Conservation (phyloP, 2,329 filamentous ascomycete species). For the Pseudogymnoascus sp. region DNA sequence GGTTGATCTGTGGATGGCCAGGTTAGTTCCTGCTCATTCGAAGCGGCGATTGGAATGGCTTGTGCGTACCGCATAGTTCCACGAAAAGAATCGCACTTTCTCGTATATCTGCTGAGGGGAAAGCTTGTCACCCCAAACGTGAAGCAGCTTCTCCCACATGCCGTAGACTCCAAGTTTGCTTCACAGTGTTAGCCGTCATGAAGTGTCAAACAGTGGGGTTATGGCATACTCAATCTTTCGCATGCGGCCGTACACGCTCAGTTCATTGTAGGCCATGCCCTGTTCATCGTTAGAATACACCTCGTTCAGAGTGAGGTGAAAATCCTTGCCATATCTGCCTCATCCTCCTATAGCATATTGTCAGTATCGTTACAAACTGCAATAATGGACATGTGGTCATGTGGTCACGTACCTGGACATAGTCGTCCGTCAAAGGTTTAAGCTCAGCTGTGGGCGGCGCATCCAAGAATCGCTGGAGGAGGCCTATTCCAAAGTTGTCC, state of each 20-base stretch:
- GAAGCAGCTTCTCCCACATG: conserved; percentile 40
- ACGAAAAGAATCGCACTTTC: conserved; percentile 39
- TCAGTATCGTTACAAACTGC: neutral
- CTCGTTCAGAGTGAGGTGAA: conserved; percentile 37
- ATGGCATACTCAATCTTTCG: conserved; percentile 33
- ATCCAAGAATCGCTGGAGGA: conserved; percentile 58
- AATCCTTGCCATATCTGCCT: conserved; percentile 47
- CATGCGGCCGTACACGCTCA: conserved; percentile 36
- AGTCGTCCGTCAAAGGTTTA: conserved; percentile 57
- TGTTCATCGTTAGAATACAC: conserved; percentile 41
- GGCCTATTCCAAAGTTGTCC: conserved; percentile 49
- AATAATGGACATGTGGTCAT: neutral
- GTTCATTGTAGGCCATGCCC: conserved; percentile 46
- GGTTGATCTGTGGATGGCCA: conserved; percentile 46
- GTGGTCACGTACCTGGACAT: conserved; percentile 34
- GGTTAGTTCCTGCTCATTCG: neutral
- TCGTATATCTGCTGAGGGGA: conserved; percentile 21
- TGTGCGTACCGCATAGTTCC: neutral
- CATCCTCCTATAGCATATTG: conserved; percentile 31
- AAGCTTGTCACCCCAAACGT: conserved; percentile 37
- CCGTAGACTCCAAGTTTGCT: conserved; percentile 40
- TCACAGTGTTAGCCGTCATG: neutral
- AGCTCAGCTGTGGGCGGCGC: conserved; percentile 57
- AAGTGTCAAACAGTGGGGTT: neutral
- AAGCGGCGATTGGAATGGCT: neutral